Percentiles rank a stretch among this genome's conserved stretches.
Conservation (phyloP, 106 monocot species). For the Phalaenopsis aphrodite region DNA sequence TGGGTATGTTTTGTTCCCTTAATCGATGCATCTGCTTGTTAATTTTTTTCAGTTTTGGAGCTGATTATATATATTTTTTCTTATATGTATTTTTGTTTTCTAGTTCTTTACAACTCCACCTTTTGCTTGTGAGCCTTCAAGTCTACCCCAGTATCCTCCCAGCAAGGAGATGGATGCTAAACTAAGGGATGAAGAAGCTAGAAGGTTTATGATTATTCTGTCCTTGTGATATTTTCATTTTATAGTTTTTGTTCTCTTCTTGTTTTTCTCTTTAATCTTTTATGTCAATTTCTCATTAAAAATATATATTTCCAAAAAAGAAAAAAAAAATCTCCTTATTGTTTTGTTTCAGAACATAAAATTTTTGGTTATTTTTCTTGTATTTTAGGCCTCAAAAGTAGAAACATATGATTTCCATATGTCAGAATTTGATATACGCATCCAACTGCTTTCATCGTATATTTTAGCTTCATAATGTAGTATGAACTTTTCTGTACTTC, state of each 20-base stretch:
- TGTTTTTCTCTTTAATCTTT: constrained; percentile 2
- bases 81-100: not conserved
- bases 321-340: not conserved
- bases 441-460: not conserved
- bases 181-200: constrained; percentile 63
- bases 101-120: constrained; percentile 55
- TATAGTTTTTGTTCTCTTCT: not conserved
- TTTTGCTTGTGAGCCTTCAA: constrained; percentile 65
- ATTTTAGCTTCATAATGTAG: not conserved
- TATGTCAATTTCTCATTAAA: not conserved
- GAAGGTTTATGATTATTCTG: constrained; percentile 29
- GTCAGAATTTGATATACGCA: not conserved
- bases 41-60: not conserved
- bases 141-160: constrained; percentile 49
- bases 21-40: constrained; percentile 1
- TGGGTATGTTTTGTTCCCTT: not conserved
- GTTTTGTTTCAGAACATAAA: not conserved
- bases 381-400: not conserved
- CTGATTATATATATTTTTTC: not conserved
- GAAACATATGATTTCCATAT: not conserved
- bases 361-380: not conserved
- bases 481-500: not conserved
- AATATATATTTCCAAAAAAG: not conserved
- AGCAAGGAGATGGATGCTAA: constrained; percentile 56
- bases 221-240: constrained; percentile 9